Evolutionary conservation across 2,329 filamentous ascomycete species (phyloP).

Genomic region (Aureobasidium leucospermi): DNA sequence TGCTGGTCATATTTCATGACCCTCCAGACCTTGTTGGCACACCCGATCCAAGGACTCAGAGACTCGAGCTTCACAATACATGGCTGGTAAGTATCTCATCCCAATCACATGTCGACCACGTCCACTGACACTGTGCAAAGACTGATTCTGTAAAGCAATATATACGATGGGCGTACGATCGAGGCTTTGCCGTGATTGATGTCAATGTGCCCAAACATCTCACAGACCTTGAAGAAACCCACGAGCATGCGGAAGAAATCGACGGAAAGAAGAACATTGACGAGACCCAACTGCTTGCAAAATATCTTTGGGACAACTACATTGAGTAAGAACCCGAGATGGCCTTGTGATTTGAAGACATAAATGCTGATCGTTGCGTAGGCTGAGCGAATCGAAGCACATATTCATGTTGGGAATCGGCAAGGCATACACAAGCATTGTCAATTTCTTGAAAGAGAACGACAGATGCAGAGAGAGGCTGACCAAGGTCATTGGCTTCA

Average conservation of each 20-base stretch:
- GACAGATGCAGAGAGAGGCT: conserved; percentile 58
- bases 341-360: too few relatives aligned
- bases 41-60: conserved; percentile 51
- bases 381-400: conserved; percentile 59
- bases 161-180: conserved; percentile 71
- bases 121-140: conserved; percentile 47
- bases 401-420: conserved; percentile 85
- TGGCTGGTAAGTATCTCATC: conserved; percentile 58
- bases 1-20: conserved; percentile 86
- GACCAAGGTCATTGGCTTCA: conserved; percentile 70
- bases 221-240: conserved; percentile 48
- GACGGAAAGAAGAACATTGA: conserved; percentile 37
- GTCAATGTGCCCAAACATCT: conserved; percentile 80
- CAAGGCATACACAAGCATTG: conserved; percentile 77
- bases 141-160: conserved; percentile 75
- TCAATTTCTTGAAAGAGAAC: conserved; percentile 65
- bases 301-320: conserved; percentile 96
- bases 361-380: conserved; percentile 18
- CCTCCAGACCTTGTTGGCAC: conserved; percentile 48
- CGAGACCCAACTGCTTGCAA: conserved; percentile 62
- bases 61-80: conserved; percentile 73
- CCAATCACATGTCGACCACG: neutral
- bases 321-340: conserved; percentile 52
- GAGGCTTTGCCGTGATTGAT: conserved; percentile 79
- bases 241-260: conserved; percentile 35